Conservation (phyloP, 2,329 filamentous ascomycete species). For the Botrytis tulipae region DNA sequence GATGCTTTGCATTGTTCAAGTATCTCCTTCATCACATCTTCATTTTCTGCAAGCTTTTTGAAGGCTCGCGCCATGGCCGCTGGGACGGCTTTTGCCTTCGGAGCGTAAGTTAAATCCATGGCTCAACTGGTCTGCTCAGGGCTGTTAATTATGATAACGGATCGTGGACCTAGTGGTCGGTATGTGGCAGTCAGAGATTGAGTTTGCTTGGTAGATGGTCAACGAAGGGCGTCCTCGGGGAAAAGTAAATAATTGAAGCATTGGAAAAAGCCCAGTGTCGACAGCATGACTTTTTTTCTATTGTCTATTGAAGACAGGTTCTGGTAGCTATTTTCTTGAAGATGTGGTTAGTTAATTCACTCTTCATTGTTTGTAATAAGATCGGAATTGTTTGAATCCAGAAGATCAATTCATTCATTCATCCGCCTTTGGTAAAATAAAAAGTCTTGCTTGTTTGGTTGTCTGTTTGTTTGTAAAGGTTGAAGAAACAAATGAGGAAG, state of each 20-base stretch:
- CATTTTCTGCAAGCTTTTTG: no score
- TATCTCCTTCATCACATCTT: no score
- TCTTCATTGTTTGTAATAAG: background rate
- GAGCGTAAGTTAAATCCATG: no score
- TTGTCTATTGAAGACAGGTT: background rate
- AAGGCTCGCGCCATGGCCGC: no score
- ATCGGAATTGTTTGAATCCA: background rate
- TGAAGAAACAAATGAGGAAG: background rate
- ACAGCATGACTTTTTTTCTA: background rate
- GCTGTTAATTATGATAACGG: no score
- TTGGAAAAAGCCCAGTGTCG: background rate
- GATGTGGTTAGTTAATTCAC: background rate
- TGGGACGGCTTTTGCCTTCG: no score
- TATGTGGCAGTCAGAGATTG: no score
- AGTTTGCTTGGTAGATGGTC: no score
- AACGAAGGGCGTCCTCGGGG: no score
- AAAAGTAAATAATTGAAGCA: background rate
- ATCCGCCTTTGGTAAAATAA: background rate
- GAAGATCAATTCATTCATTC: background rate
- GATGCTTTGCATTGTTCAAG: no score
- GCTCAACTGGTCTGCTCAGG: no score
- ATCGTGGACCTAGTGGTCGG: no score
- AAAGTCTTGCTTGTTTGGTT: background rate
- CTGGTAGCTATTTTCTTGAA: background rate
- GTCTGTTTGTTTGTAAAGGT: background rate